Base-by-base conservation (phyloP, 441 rosid species). In the Euphorbia corollata region DNA sequence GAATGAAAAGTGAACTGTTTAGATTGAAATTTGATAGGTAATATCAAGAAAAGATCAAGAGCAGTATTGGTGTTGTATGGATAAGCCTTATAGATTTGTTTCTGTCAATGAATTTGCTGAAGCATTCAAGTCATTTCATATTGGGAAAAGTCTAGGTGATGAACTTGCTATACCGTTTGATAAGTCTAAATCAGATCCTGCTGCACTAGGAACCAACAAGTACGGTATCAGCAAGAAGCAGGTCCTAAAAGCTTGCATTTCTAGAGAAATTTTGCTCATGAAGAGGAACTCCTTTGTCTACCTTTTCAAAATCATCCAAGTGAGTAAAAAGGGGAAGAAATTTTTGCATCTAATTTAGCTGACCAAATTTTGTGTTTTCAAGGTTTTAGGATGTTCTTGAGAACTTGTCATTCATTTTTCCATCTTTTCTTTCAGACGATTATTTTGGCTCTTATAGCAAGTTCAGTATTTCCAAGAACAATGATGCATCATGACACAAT, bases 221-320 rank as follows among this genome's bases (percentile, higher is more conserved):
- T 92, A 86, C 58, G 94, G 96, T 43, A 82, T 78, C 65, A 79
- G 78, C 69, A 83, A 74, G 79, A 76, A 74, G 75, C 86, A 93
- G 63, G 71, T 90, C 63, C 57, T 87, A 53, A 81, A 79, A 70
- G 92, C 92, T 67, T 88, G 96, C 84, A 34, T 81, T 32, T 75
- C 89, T 20, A 82, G 97, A 79, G 97, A 90, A 71, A 65, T 69
- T 71, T 74, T 89, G 78, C 88, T 90, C 54, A 86, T 90, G 95
- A 93, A 90, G 84, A 86, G 97, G 71, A 86, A 87, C 78, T 84
- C 86, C 0, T 89, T 87, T 62, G 78, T 87, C 76, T 86, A 90
- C 68, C 64, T 86, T 24, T 89, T 89, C 85, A 87, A 83, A 70
- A 65, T 87, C 59, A 1, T 2, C 41, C 97, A 88, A 79, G 97